Percentiles rank a stretch among this genome's conserved stretches.
Evolutionary conservation across 306 rosid genomes (phyloP).

Genomic region (Cucumis melo): DNA sequence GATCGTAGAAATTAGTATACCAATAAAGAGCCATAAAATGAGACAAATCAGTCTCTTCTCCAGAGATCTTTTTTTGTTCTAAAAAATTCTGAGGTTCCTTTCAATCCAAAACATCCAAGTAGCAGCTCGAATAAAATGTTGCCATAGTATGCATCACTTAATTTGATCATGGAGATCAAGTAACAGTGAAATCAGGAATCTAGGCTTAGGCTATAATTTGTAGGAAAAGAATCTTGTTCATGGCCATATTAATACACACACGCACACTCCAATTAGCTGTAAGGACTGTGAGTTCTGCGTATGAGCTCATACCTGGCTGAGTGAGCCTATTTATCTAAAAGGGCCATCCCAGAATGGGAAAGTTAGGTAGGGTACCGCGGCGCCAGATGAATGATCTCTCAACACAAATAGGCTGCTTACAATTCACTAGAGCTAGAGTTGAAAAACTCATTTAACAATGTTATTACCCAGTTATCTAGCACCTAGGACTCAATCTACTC

Average conservation of each 20-base stretch:
- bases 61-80: too few relatives aligned
- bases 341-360: background rate
- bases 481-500: background rate
- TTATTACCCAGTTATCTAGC: background rate
- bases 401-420: background rate
- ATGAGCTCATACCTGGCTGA: background rate
- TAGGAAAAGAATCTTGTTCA: background rate
- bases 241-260: background rate
- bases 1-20: too few relatives aligned
- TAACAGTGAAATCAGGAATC: background rate
- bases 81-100: too few relatives aligned
- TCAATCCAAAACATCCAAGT: too few relatives aligned
- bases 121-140: too few relatives aligned
- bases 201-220: background rate
- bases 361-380: background rate
- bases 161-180: background rate
- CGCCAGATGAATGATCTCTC: background rate
- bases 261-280: background rate
- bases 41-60: too few relatives aligned
- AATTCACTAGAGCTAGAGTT: background rate
- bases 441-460: background rate
- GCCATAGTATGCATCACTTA: background rate
- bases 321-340: background rate
- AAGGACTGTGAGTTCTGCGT: background rate
- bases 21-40: too few relatives aligned